Conservation (phyloP, 345 rosid genomes). For the Citrus inodora region DNA sequence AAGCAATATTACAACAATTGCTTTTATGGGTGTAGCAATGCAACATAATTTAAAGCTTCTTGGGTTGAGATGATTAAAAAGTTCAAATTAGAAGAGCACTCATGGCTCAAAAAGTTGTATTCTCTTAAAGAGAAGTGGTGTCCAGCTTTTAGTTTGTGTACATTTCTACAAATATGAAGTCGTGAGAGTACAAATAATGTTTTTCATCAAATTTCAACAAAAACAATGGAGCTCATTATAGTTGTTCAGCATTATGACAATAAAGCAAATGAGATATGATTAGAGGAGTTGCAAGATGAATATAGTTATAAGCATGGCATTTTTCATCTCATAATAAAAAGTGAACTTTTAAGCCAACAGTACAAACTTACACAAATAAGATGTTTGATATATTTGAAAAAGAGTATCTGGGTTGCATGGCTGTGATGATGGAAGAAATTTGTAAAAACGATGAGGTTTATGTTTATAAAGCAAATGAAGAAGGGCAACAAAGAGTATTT, state of each 20-base stretch:
- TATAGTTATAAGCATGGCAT: too few relatives aligned
- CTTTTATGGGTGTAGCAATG: too few relatives aligned
- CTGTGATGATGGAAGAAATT: background rate
- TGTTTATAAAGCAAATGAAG: background rate
- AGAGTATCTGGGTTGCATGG: background rate
- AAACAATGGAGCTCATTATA: too few relatives aligned
- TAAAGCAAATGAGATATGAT: too few relatives aligned
- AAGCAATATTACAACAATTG: background rate
- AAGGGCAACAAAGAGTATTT: background rate
- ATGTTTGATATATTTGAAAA: background rate
- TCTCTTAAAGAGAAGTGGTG: background rate
- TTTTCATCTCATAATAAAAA: too few relatives aligned
- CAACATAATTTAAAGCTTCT: background rate
- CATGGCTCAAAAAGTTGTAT: background rate
- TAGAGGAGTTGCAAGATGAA: too few relatives aligned
- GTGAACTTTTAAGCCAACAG: too few relatives aligned
- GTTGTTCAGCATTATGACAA: too few relatives aligned
- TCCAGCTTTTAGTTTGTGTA: background rate
- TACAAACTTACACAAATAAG: too few relatives aligned
- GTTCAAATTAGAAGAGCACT: background rate
- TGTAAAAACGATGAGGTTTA: background rate
- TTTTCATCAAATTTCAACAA: too few relatives aligned
- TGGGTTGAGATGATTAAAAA: background rate
- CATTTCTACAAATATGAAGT: too few relatives aligned
- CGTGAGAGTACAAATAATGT: too few relatives aligned